Base-by-base conservation (phyloP, 208 protist species). In the Trichomonas gallinae region DNA sequence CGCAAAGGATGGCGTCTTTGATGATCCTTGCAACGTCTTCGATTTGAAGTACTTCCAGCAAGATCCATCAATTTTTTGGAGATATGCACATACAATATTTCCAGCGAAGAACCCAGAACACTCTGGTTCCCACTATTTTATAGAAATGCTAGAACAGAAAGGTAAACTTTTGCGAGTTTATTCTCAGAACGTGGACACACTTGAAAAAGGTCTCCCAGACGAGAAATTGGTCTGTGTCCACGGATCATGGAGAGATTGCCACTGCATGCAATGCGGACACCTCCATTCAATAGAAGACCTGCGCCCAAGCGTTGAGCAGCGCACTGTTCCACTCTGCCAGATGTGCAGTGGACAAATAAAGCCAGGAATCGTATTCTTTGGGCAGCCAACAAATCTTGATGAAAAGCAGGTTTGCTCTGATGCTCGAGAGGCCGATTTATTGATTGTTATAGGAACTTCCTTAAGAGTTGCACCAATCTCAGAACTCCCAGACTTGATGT, bases 291-390 rank as follows among this genome's bases (percentile, higher is more conserved):
- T 93, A 34, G 87, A 93, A 40, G 87, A 93, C 38, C 4, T 93
- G 23, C 44, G 87, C 13, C 87, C 87, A 48, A 44, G 13, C 17
- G 44, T 93, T 38, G 44, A 93, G n/a, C 40, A 42, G 6, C 13
- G 87, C 0, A 36, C 44, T 15, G 87, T 93, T 51, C 87, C 87
- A 17, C 1, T 13, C 2, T 93, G 87, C 44, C 21, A 48, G n/a
- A 0, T 9, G 17, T 93, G 87, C 38, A 44, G 87, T 0, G 87
- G 87, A 17, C 17, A 21, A 9, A 93, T 93, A 4, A 93, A 93
- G 31, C 87, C 87, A 34, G 87, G 87, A n/a, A 93, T 93, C 26
- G 87, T 93, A 9, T 93, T 93, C 44, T 93, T 93, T 38, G 87
- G 44, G n/a, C 87, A 93, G 31, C 44, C 40, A 58, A 93, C 87